phyloP scores from a whole-genome alignment of 495 filamentous ascomycete species.

The Clohesyomyces aquaticus region DNA sequence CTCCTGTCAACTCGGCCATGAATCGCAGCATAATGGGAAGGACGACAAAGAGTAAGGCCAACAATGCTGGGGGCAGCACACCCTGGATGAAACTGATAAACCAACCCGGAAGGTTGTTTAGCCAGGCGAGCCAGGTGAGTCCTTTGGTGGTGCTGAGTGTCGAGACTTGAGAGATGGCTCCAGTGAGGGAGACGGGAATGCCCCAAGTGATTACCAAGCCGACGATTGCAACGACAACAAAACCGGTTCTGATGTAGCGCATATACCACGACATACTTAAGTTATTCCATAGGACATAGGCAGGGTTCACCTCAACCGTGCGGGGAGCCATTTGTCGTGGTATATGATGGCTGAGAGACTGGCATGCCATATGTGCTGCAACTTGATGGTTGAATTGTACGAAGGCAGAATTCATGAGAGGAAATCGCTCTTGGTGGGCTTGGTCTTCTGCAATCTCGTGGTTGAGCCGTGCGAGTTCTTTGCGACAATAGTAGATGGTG shows the following conservation, averaged over 20 bases:
- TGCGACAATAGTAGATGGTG: constrained; percentile 88
- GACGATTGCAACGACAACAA: constrained; percentile 64
- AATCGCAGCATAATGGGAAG: constrained; percentile 79
- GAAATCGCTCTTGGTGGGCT: constrained; percentile 80
- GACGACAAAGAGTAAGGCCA: constrained; percentile 78
- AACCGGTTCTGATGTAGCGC: constrained; percentile 72
- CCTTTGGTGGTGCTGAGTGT: constrained; percentile 59
- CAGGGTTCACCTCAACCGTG: constrained; percentile 87
- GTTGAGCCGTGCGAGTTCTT: constrained; percentile 86
- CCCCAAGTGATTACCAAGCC: constrained; percentile 90
- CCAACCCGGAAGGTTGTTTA: constrained; percentile 63
- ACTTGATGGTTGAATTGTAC: constrained; percentile 99
- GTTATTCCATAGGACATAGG: constrained; percentile 96
- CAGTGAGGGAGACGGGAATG: constrained; percentile 87
- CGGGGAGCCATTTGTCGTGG: constrained; percentile 95
- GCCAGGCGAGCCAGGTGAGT: constrained; percentile 71
- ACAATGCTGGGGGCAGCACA: constrained; percentile 77
- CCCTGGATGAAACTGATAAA: constrained; percentile 78
- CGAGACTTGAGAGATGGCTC: constrained; percentile 74
- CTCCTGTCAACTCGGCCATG: constrained; percentile 74
- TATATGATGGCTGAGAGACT: constrained; percentile 86
- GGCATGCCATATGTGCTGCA: constrained; percentile 96
- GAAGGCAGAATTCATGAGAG: constrained; percentile 96
- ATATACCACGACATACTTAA: constrained; percentile 98
- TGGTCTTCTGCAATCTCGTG: constrained; percentile 93